A percentile compares a stretch with the other conserved stretches of the same genome.
Evolutionary conservation across 2,329 filamentous ascomycete genomes (phyloP).

Genomic region (Emergomyces pasteurianus): DNA sequence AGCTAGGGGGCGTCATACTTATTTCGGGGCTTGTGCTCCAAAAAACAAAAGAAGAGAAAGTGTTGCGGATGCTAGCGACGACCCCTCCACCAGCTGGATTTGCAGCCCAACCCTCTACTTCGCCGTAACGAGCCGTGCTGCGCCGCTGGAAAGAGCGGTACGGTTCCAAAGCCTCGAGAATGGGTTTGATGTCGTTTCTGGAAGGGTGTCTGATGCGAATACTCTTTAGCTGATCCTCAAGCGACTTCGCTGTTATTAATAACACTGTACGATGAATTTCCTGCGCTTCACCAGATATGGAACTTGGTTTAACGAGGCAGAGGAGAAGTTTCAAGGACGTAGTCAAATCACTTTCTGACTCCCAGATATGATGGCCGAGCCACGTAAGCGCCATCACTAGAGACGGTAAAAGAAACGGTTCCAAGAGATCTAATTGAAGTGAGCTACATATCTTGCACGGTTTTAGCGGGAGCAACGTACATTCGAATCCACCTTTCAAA

Average conservation of each 20-base stretch:
- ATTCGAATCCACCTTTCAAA: conserved; percentile 51
- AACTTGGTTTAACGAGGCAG: conserved; percentile 44
- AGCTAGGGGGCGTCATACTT: conserved; percentile 41
- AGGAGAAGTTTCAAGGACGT: conserved; percentile 44
- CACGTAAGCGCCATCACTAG: conserved; percentile 47
- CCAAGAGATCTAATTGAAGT: conserved; percentile 41
- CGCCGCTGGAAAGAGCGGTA: conserved; percentile 41
- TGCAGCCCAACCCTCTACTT: conserved; percentile 42
- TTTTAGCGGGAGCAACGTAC: conserved; percentile 27
- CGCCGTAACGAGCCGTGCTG: conserved; percentile 33
- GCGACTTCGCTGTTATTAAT: conserved; percentile 40
- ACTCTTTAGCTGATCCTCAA: conserved; percentile 42
- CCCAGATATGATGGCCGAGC: conserved; percentile 46
- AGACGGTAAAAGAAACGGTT: conserved; percentile 52
- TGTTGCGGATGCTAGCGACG: conserved; percentile 36
- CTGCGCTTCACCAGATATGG: conserved; percentile 47
- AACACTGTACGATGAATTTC: conserved; percentile 50
- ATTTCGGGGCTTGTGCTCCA: conserved; percentile 43
- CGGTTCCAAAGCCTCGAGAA: conserved; percentile 40
- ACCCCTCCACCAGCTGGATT: conserved; percentile 35
- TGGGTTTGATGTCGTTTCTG: conserved; percentile 41
- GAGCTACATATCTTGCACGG: conserved; percentile 1
- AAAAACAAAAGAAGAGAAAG: conserved; percentile 40
- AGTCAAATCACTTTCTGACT: conserved; percentile 37
- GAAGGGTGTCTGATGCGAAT: conserved; percentile 37